phyloP scores from a whole-genome alignment of 352 stramenopile genomes.

The Phytopythium ostracodes region DNA sequence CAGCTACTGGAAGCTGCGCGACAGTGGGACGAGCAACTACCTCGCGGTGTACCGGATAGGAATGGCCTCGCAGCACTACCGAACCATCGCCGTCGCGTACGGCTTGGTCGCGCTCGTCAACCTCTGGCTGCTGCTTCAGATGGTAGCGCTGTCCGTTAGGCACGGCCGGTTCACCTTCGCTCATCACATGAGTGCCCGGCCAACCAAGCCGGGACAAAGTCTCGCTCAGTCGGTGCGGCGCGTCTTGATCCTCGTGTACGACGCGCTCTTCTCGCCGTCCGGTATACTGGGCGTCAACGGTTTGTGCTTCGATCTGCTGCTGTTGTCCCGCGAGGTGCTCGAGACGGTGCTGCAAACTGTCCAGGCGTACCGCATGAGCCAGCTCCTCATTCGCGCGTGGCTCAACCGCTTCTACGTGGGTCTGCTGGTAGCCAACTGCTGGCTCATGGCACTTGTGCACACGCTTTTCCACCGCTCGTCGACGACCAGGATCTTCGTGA shows the following conservation, averaged over 20 bases:
- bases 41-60: neutral
- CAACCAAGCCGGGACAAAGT: neutral
- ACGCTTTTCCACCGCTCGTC: constrained; percentile 13
- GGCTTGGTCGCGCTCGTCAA: neutral
- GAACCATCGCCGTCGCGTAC: neutral
- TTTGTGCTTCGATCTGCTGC: constrained; percentile 23
- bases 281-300: constrained; percentile 25
- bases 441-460: constrained; percentile 28
- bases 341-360: constrained; percentile 8
- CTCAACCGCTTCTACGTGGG: constrained; percentile 13
- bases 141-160: neutral
- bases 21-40: neutral
- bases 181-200: neutral
- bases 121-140: neutral
- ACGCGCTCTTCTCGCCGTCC: constrained; percentile 16
- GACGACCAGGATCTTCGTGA: constrained; percentile 14
- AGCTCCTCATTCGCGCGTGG: neutral
- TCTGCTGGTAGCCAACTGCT: constrained; percentile 16
- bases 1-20: neutral
- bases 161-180: neutral
- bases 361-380: constrained; percentile 15
- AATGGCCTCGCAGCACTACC: neutral
- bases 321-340: constrained; percentile 8
- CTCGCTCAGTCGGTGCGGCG: neutral
- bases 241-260: neutral